Base-by-base conservation (phyloP, 208 protist species). In the Trypanosoma vivax region DNA sequence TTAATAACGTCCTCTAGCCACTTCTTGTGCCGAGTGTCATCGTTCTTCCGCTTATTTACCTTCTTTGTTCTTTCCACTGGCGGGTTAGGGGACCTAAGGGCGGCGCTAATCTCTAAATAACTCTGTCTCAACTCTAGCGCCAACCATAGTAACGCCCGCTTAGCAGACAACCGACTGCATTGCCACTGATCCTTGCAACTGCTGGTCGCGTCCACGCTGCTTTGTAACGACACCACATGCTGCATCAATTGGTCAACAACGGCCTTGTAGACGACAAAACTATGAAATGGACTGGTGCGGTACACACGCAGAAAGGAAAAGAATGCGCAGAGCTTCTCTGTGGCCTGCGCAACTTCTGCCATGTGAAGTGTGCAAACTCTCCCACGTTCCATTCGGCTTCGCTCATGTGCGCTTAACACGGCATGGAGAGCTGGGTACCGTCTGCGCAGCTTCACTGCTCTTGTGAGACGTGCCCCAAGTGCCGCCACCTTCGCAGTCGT, bases 231-330 rank as follows among this genome's bases (percentile, higher is more conserved):
- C n/a, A 3, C n/a, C 13, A 50, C 37, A 11, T 42, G 33, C 11
- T 46, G 37, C 14, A 60, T 18, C 38, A 67, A 45, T 16, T 39
- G 37, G 9, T 33, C 50, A 41, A 67, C 38, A 16, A 60, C 35
- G 13, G 13, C 30, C 30, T 59, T 27, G 30, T 67, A 60, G 19
- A 67, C 35, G 3, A 25, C 0, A 23, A 25, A 40, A 25, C 16
- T 47, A 29, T 24, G 30, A 50, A 60, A 60, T 7, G 60, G 30
- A 42, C 60, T 60, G 9, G 52, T 55, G 16, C 60, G 50, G 30
- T 55, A 67, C 18, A 67, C 27, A 33, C 60, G 43, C 45, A 67
- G 13, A 49, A 67, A 67, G 37, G 42, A n/a, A 16, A 67, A 5
- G 48, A 60, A 30, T 37, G 28, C 35, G 11, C 11, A 47, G 9